Base-by-base conservation (phyloP, 805 yeast genomes). In the Candida silvicultrix region DNA sequence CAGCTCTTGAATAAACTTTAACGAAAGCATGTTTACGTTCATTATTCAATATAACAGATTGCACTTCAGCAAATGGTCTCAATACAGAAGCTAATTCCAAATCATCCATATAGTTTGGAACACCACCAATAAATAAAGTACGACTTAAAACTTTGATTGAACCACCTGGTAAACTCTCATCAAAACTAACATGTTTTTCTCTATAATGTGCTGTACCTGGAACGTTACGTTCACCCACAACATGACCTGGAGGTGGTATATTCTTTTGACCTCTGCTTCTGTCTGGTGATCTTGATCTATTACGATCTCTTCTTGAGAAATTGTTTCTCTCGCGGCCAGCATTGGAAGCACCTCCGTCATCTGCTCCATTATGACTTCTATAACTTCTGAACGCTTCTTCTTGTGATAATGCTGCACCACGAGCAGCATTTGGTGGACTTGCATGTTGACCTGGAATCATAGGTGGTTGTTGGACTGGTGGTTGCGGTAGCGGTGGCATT, bases 21-120 rank as follows among this genome's bases (percentile, higher is more conserved):
- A 92, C 95, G 60, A 94, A 94, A 0, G 98, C 99, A 67, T 94
- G 98, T 58, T 85, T 89, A 69, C 96, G 82, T 54, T 89, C 95
- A 53, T 79, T 78, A 68, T 92, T 89, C 61, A 90, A 70, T 45
- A 92, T 87, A 22, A 88, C 85, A 52, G 95, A 83, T 68, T 94
- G 99, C 18, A 92, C 96, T 57, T 85, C 94, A 14, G 95, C 97
- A 59, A 74, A 85, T 11, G 95, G 96, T 63, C 85, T 80, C 55
- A 94, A 73, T 19, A 83, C 78, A 18, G 78, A 71, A 3, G 85
- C 77, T 32, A 94, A 71, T 46, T 82, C 85, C 46, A 73, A 68
- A 57, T 90, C 95, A 54, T 78, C 83, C 90, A 88, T 89, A 49
- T 76, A 69, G 47, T 78, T 79, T 15, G 96, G 95, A 36, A 94